Evolutionary conservation across 345 rosid species (phyloP).

Genomic region (Populus alba): DNA sequence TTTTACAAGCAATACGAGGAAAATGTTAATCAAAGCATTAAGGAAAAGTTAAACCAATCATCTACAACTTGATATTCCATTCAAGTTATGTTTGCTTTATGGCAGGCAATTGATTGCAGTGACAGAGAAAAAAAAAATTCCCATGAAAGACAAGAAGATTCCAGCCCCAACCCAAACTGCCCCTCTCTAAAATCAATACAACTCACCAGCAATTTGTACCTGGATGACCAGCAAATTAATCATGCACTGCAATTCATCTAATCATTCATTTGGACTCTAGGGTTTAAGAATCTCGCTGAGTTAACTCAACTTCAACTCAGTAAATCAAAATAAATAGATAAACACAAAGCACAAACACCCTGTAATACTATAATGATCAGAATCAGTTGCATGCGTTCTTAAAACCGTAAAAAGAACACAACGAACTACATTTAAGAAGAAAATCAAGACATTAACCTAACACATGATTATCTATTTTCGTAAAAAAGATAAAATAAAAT

Average conservation of each 20-base stretch:
- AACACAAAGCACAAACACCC: neutral
- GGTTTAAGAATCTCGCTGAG: neutral
- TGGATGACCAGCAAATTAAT: neutral
- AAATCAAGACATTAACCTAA: neutral
- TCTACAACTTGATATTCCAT: neutral
- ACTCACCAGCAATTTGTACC: neutral
- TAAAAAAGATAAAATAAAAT: neutral
- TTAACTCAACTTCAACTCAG: neutral
- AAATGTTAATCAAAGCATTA: neutral
- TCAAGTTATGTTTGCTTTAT: neutral
- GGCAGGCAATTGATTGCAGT: neutral
- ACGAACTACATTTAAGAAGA: neutral
- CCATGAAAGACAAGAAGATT: too few relatives aligned
- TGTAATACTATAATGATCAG: neutral
- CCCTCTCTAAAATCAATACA: neutral
- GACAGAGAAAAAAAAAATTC: neutral
- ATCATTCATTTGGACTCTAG: neutral
- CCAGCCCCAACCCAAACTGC: neutral
- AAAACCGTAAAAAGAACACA: neutral
- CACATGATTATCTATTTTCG: neutral
- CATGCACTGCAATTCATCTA: neutral
- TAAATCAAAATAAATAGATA: neutral
- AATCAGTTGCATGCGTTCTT: neutral
- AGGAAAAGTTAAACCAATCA: neutral
- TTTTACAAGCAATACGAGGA: neutral